Base-by-base conservation (phyloP, 1,139 yeast species). In the Sugiyamaella pinicola region DNA sequence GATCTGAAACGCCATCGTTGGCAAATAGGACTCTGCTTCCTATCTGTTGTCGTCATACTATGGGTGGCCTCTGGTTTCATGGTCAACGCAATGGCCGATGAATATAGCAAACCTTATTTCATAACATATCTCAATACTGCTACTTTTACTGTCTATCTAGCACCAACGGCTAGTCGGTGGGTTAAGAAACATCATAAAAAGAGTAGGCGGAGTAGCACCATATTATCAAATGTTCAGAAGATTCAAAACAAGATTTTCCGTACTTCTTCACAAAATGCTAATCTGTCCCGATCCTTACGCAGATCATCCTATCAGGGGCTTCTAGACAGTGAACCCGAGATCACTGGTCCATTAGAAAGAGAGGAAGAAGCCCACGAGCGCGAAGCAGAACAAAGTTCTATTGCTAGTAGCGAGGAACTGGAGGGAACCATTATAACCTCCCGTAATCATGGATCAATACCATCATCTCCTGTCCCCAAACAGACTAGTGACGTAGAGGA, bases 101-200 rank as follows among this genome's bases (percentile, higher is more conserved):
- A 77, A 28, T 93, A 90, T 68, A 73, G 90, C 48, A 93, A 93
- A 69, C 99, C 99, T n/a, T 91, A 89, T 66, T 81, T 91, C 60
- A 87, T 93, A 61, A 93, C 99, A 1, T 93, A 91, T 72, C 69
- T 91, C 58, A 93, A 91, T 71, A 91, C 98, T 0, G 84, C 91
- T 5, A 81, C 95, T 21, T 93, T 93, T 67, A 75, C 82, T 10
- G 74, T 93, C 51, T 93, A 91, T 67, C 74, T 93, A 49, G 68
- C 85, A 26, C 95, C 96, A 1, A 56, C 73, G 52, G 47, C 61
- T 34, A n/a, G 54, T 13, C 58, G 58, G 8, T 44, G 49, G 21
- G 33, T 51, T 12, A 44, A 34, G 22, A 40, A 49, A 8, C 35
- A 45, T n/a, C 31, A 46, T n/a, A 33, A 19, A 22, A 31, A 21